Evolutionary conservation across 192 early-diverging fungal genomes (phyloP), one percentile per base, ranked within the genome.

Genomic region (Linnemannia elongata): DNA sequence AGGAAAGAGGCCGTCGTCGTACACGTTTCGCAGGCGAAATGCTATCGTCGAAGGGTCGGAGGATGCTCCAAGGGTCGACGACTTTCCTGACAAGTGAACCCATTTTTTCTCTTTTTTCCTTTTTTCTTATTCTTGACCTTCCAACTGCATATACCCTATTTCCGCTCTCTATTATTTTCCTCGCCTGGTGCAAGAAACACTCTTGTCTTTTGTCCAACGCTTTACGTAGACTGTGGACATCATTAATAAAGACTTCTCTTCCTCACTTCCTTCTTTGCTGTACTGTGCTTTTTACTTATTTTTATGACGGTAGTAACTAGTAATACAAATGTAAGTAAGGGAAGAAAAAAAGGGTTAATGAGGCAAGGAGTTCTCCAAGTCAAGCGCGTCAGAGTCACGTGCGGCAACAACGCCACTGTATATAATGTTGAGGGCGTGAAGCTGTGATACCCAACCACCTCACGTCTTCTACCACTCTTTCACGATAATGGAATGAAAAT

Each of bases 1-100:
- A 24, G 13, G 35, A 41, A 74, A 63, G 45, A 72, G 45, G 35
- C 85, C 85, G 13, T 75, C 85, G 13, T 73, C 85, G 52, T 87
- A 87, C 39, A 87, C 85, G 10, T 87, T 87, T 76, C 85, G 85
- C 18, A 75, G 85, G 39, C 75, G 85, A 55, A 87, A 87, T 41
- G 85, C 85, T 7, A 81, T 87, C 13, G 85, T 87, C 13, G 85
- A 87, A 42, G 79, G 85, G 24, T 81, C 79, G 5, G 85, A 87
- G 41, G 85, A 87, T 74, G 85, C 85, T n/a, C 85, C 85, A 12
- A 81, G 55, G 41, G 47, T 76, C 9, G 77, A 70, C n/a, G 85
- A 69, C 41, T 87, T 77, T 81, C 45, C 79, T 47, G 66, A 80
- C 70, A 35, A 84, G 8, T 82, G 30, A 52, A 52, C 10, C 39